phyloP scores from a whole-genome alignment of 257 asterid species.

The Sherardia arvensis region DNA sequence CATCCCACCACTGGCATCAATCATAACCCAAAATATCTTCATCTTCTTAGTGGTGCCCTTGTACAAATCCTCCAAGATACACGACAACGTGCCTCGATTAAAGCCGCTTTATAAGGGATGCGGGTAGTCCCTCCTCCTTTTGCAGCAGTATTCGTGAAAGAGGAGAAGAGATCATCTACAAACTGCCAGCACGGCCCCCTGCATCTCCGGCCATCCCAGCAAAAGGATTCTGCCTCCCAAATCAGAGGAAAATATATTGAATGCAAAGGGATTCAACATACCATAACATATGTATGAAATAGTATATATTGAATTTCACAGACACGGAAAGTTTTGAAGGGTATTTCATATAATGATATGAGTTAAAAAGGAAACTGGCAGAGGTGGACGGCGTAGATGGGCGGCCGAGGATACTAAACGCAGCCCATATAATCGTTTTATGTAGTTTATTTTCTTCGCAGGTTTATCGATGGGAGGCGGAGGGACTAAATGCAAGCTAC shows the following conservation, averaged over 20 bases:
- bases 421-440: no score
- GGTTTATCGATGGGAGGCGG: no score
- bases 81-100: conserved; percentile 46
- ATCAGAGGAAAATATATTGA: conserved; percentile 54
- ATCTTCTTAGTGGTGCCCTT: conserved; percentile 66
- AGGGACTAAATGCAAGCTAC: no score
- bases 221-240: conserved; percentile 40
- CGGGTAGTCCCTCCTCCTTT: conserved; percentile 28
- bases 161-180: conserved; percentile 47
- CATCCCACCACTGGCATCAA: conserved; percentile 48
- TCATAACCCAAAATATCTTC: conserved; percentile 59
- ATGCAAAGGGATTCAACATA: no score
- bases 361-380: no score
- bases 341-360: no score
- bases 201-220: conserved; percentile 53
- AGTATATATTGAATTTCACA: no score
- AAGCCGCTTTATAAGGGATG: conserved; percentile 36
- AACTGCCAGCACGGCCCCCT: conserved; percentile 30
- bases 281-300: no score
- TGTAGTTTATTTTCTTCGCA: no score
- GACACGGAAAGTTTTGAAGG: no score
- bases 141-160: conserved; percentile 25
- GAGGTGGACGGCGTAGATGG: no score
- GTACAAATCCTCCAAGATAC: conserved; percentile 67
- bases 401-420: no score